Conservation (phyloP, 2,329 filamentous ascomycete genomes). For the Ceratocystis huliohia region DNA sequence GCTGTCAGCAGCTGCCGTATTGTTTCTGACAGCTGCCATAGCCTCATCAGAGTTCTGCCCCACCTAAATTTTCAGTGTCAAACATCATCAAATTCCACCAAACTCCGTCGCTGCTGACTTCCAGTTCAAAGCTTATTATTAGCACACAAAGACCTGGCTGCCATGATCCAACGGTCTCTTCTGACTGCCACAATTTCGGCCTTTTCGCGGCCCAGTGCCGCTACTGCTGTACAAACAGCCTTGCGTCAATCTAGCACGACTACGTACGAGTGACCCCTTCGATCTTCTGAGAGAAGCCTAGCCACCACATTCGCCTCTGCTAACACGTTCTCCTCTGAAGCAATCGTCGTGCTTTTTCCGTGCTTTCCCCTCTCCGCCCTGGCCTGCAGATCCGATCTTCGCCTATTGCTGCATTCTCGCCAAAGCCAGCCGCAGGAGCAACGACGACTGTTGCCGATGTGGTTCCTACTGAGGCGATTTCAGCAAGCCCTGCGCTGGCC, state of each 20-base stretch:
- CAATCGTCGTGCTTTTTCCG: constrained; percentile 16
- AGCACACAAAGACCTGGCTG: neutral
- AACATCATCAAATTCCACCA: neutral
- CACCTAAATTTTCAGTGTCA: constrained; percentile 18
- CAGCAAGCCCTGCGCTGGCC: constrained; percentile 41
- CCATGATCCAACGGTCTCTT: constrained; percentile 17
- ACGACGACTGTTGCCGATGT: constrained; percentile 31
- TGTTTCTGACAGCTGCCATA: constrained; percentile 11
- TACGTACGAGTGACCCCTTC: constrained; percentile 12
- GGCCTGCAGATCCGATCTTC: constrained; percentile 14
- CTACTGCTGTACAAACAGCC: constrained; percentile 4
- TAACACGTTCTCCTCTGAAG: neutral
- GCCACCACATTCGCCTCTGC: neutral
- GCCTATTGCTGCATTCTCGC: constrained; percentile 16
- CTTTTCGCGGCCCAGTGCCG: constrained; percentile 7
- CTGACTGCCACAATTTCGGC: constrained; percentile 12
- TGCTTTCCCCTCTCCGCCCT: constrained; percentile 17
- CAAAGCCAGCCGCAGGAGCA: constrained; percentile 5
- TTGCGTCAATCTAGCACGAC: constrained; percentile 14
- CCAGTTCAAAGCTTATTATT: neutral
- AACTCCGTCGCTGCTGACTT: neutral
- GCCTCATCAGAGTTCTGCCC: constrained; percentile 2
- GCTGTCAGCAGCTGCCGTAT: neutral
- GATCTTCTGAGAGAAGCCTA: neutral
- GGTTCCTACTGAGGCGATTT: constrained; percentile 35